Percentiles rank a stretch among this genome's conserved stretches.
Conservation (phyloP, 192 early-diverging fungal species). For the Coemansia sp. region DNA sequence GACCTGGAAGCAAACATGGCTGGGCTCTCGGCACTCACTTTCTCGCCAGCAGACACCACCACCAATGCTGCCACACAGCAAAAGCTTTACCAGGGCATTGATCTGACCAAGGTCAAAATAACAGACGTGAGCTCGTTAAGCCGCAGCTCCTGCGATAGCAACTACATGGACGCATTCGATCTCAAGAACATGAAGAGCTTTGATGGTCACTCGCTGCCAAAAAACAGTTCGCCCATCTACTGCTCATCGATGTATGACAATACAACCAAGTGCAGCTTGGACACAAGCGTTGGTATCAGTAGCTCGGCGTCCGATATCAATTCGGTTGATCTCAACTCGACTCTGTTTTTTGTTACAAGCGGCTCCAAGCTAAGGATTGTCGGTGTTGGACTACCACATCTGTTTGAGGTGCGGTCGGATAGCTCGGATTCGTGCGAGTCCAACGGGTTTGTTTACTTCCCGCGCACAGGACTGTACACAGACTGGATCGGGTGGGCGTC, state of each 20-base stretch:
- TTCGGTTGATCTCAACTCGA: conserved; percentile 51
- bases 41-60: conserved; percentile 28
- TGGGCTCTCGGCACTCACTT: conserved; percentile 25
- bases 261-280: conserved; percentile 31
- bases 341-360: conserved; percentile 33
- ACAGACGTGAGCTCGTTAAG: conserved; percentile 24
- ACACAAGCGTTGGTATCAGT: conserved; percentile 38
- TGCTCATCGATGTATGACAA: conserved; percentile 51
- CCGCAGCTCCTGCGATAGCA: conserved; percentile 37
- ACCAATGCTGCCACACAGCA: conserved; percentile 39
- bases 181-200: conserved; percentile 51
- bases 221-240: conserved; percentile 39
- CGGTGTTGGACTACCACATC: conserved; percentile 37
- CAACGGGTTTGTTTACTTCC: conserved; percentile 50
- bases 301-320: conserved; percentile 15
- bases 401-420: conserved; percentile 36
- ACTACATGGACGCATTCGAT: conserved; percentile 32
- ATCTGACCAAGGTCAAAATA: conserved; percentile 35
- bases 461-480: conserved; percentile 46
- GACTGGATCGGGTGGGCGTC: conserved; percentile 53
- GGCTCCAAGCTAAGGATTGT: conserved; percentile 36
- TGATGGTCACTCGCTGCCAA: conserved; percentile 37
- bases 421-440: conserved; percentile 25
- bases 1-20: conserved; percentile 28
- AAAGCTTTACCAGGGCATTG: conserved; percentile 42